Conservation (phyloP, 805 yeast species). For the Lipomyces japonicus region DNA sequence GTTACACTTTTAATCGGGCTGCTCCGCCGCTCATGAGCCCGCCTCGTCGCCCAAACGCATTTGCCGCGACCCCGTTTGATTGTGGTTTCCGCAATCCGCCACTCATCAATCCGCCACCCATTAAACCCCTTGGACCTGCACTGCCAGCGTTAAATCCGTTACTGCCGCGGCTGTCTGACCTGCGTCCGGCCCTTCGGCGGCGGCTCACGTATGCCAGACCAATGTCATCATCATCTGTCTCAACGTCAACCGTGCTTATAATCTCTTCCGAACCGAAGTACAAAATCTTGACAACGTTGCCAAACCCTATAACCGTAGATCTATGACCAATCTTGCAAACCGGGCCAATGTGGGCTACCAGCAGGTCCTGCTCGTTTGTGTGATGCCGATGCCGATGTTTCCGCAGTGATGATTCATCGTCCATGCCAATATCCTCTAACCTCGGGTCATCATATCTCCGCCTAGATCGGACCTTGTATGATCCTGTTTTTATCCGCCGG, state of each 20-base stretch:
- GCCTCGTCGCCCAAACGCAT: too few relatives aligned
- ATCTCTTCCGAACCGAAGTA: constrained; percentile 74
- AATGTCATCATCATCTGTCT: constrained; percentile 37
- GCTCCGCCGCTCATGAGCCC: too few relatives aligned
- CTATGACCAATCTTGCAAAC: constrained; percentile 72
- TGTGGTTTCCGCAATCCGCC: too few relatives aligned
- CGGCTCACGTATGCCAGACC: constrained; percentile 24
- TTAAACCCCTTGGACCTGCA: constrained; percentile 1
- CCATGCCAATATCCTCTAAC: neutral
- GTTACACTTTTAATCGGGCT: too few relatives aligned
- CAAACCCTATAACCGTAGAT: constrained; percentile 70
- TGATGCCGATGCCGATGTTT: constrained; percentile 1
- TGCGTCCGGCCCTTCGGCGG: constrained; percentile 17
- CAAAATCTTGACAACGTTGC: constrained; percentile 65
- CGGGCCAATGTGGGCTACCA: constrained; percentile 57
- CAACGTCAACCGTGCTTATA: constrained; percentile 51
- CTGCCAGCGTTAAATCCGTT: constrained; percentile 6
- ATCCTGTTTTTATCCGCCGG: neutral
- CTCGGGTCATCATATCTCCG: neutral
- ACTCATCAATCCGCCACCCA: constrained; percentile 20
- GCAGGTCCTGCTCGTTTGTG: constrained; percentile 18
- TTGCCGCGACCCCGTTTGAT: too few relatives aligned
- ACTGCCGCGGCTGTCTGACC: constrained; percentile 22
- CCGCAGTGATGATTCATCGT: neutral
- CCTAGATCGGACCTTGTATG: neutral